phyloP scores from a whole-genome alignment of 1,139 yeast species.

The Candida sojae region DNA sequence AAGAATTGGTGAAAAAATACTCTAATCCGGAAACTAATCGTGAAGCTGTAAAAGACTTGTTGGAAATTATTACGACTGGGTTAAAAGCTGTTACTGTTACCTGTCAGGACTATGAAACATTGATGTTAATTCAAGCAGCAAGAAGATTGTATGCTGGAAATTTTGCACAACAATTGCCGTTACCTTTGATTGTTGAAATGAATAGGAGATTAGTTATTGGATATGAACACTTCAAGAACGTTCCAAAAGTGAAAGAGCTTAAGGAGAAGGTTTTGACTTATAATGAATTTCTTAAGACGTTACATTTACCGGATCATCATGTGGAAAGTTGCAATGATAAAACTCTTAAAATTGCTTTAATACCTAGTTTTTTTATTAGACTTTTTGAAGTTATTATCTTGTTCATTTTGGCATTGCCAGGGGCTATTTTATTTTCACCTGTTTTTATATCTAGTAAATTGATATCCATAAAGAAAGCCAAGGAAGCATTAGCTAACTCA shows the following conservation, averaged over 20 bases:
- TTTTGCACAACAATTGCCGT: slow-evolving; percentile 65
- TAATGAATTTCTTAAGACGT: slow-evolving; percentile 62
- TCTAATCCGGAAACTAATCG: slow-evolving; percentile 53
- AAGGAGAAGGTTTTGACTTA: slow-evolving; percentile 65
- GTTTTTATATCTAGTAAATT: slow-evolving; percentile 76
- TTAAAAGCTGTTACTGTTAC: slow-evolving; percentile 88
- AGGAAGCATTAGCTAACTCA: slow-evolving; percentile 81
- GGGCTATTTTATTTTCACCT: slow-evolving; percentile 80
- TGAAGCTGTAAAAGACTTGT: slow-evolving; percentile 70
- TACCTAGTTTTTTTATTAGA: slow-evolving; percentile 53
- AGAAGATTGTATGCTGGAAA: slow-evolving; percentile 85
- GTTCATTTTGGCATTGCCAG: slow-evolving; percentile 74
- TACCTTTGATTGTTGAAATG: slow-evolving; percentile 85
- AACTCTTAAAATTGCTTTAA: slow-evolving; percentile 45
- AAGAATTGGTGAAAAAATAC: slow-evolving; percentile 66
- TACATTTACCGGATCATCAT: slow-evolving; percentile 87
- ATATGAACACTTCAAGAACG: slow-evolving; percentile 70
- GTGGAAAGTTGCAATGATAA: slow-evolving; percentile 64
- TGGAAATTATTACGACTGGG: slow-evolving; percentile 73
- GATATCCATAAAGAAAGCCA: slow-evolving; percentile 72
- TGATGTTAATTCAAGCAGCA: slow-evolving; percentile 92
- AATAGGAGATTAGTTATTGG: slow-evolving; percentile 83
- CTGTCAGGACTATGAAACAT: slow-evolving; percentile 88
- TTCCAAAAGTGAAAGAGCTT: slow-evolving; percentile 64
- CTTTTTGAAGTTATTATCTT: slow-evolving; percentile 55